A percentile compares a stretch with the other conserved stretches of the same genome.
These are phyloP conservation scores for Penicillium digitatum DNA, from an alignment of 2,329 filamentous ascomycete genomes.

Conservation along the genomic window DNA sequence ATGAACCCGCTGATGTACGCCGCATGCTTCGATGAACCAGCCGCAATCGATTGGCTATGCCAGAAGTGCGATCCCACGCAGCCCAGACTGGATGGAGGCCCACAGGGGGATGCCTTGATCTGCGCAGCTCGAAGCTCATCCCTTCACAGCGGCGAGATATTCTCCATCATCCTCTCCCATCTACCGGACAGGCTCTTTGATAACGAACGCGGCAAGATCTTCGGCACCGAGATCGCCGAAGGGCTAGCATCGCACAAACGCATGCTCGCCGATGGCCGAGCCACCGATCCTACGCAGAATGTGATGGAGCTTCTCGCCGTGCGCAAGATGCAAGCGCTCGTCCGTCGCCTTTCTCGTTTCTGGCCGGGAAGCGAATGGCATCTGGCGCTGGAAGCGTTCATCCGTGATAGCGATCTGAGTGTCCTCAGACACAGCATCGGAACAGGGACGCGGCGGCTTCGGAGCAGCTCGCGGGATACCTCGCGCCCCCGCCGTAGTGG, in stretches of 20 bases:
- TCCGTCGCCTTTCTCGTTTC: background rate
- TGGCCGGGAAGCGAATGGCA: conserved; percentile 2
- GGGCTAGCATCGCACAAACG: background rate
- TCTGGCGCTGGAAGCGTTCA: background rate
- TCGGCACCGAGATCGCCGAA: conserved; percentile 2
- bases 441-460: background rate
- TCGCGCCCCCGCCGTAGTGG: background rate
- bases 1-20: conserved; percentile 5
- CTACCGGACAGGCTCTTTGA: background rate
- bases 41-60: conserved; percentile 1
- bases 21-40: conserved; percentile 1
- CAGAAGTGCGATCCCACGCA: background rate
- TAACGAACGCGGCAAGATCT: conserved; percentile 1
- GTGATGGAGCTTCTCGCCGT: background rate
- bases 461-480: background rate
- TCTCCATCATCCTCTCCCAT: background rate
- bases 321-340: conserved; percentile 3
- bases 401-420: background rate
- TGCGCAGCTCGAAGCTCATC: background rate
- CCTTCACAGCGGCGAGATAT: background rate
- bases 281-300: background rate
- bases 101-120: background rate
- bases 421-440: background rate
- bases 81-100: background rate
- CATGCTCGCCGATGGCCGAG: background rate